Percentiles rank a stretch among this genome's conserved stretches.
Conservation (phyloP, 2,329 filamentous ascomycete species). For the Diaporthe citri region DNA sequence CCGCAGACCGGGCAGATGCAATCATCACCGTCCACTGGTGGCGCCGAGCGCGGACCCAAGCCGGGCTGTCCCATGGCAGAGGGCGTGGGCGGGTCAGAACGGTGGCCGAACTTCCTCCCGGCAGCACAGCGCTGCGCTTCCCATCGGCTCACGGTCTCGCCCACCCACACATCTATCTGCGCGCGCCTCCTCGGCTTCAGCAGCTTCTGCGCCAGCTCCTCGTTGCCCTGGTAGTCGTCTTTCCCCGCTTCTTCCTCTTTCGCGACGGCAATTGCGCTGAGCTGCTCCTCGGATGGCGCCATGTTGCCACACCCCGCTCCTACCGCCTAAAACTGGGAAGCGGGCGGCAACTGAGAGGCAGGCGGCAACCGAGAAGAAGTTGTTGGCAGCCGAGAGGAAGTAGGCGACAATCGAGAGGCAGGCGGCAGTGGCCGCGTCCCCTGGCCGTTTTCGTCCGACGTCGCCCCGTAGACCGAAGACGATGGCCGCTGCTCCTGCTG, state of each 20-base stretch:
- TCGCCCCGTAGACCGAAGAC: not conserved
- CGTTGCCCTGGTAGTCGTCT: not conserved
- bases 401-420: not conserved
- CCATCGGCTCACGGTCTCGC: slow-evolving; percentile 6
- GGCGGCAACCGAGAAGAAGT: not conserved
- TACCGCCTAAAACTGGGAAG: not conserved
- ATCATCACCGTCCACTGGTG: not conserved
- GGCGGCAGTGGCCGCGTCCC: not conserved
- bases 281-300: not conserved
- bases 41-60: not conserved
- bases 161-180: slow-evolving; percentile 37
- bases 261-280: not conserved
- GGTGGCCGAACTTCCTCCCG: slow-evolving; percentile 27
- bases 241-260: not conserved
- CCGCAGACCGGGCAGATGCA: slow-evolving; percentile 29
- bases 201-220: slow-evolving; percentile 19
- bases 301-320: not conserved
- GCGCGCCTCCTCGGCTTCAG: slow-evolving; percentile 25
- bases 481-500: not conserved
- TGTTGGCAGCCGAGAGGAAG: not conserved
- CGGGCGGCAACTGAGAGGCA: not conserved
- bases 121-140: slow-evolving; percentile 19
- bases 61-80: not conserved
- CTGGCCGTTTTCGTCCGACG: not conserved
- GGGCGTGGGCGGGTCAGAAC: not conserved